Base-by-base conservation (phyloP, 2,329 filamentous ascomycete species). In the Diaporthe ampelina region DNA sequence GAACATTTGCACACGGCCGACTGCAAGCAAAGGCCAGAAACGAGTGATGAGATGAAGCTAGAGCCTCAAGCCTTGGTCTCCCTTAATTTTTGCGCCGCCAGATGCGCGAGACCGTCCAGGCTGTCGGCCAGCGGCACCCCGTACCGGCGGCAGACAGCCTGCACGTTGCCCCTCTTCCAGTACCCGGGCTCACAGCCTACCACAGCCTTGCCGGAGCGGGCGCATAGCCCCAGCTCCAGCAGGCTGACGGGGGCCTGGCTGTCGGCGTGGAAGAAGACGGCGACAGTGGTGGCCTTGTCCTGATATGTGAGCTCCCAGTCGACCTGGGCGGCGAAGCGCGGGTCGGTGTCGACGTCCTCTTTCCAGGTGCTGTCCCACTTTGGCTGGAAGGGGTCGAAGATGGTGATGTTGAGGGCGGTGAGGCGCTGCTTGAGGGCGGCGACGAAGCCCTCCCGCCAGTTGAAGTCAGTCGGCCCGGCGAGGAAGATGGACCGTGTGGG, bases 261-360 rank as follows among this genome's bases (percentile, higher is more conserved):
- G 3, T 76, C 81, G 1, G 85, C 82, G 59, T 89, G 86, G 73
- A 92, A 90, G 79, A 88, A 91, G 71, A 93, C 83, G 32, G 88
- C 87, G 9, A 92, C 82, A 7, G 92, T 78, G 77, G 88, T 85
- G 0, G 89, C 88, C 1, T 76, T 75, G 19, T 89, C 86, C 76
- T 90, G 87, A 80, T 85, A 89, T 21, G 87, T 83, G 2, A 93
- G 83, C 82, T 93, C 91, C 91, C 91, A 93, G 40, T 85, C 81
- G 0, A 90, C 85, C 79, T 93, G 91, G 52, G 86, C 81, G 11
- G 80, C 80, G 81, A 89, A 92, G 10, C 71, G 65, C 0, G 82
- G 84, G 3, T 76, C 75, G 73, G 86, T 86, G 0, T 82, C 80
- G 24, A 86, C 81, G 65, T 90, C 86, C 70, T 91, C 88, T 19